These are phyloP conservation scores for Crithidia fasciculata DNA, from an alignment of 208 protist species.

Conservation along the genomic window DNA sequence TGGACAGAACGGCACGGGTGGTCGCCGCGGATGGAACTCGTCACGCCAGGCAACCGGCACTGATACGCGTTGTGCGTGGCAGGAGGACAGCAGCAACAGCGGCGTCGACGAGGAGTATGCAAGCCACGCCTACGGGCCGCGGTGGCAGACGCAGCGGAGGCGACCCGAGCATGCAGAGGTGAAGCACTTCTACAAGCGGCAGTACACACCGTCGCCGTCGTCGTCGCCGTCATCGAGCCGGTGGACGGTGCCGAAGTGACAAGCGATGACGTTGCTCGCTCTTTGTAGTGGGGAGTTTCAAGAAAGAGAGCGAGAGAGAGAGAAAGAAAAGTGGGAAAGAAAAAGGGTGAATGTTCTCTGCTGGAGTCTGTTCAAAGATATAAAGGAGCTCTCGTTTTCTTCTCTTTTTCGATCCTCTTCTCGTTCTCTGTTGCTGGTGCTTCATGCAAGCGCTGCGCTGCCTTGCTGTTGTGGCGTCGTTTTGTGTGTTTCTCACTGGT, in stretches of 20 bases:
- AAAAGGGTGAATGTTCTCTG: no score
- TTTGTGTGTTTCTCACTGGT: no score
- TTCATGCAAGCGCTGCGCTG: no score
- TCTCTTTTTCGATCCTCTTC: no score
- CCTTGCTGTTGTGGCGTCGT: no score
- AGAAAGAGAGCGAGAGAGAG: no score
- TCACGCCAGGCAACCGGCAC: slow-evolving; percentile 13
- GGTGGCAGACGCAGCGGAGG: slow-evolving; percentile 63
- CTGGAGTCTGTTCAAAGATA: no score
- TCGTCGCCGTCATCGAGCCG: background rate
- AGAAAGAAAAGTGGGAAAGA: no score
- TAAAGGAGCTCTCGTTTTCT: no score
- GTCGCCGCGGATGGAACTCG: slow-evolving; percentile 11
- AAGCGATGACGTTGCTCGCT: no score
- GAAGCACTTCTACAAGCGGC: slow-evolving; percentile 49
- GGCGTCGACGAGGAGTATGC: slow-evolving; percentile 64
- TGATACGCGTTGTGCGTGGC: slow-evolving; percentile 40
- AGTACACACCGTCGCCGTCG: slow-evolving; percentile 16
- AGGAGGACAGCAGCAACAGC: slow-evolving; percentile 44
- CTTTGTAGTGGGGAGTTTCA: no score
- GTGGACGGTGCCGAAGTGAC: slow-evolving; percentile 35
- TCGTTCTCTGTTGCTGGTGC: no score
- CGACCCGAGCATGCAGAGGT: slow-evolving; percentile 74
- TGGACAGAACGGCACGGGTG: slow-evolving; percentile 9
- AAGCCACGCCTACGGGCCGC: slow-evolving; percentile 39